Percentiles rank a stretch among this genome's conserved stretches.
phyloP scores from a whole-genome alignment of 495 filamentous ascomycete genomes.

The Neurospora tetrasperma region DNA sequence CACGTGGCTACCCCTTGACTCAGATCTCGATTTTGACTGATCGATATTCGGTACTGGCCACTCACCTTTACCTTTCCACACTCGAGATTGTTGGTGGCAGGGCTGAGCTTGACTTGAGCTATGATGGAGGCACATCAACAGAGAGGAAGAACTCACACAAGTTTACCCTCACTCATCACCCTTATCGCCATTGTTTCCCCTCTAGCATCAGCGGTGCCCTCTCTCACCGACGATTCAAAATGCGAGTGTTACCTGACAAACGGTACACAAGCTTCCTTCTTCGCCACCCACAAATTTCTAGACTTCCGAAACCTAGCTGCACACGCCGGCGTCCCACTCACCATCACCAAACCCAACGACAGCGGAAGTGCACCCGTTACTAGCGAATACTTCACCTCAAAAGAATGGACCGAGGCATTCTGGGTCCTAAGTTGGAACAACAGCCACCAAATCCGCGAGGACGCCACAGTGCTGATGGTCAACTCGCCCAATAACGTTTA shows the following conservation, averaged over 20 bases:
- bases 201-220: conserved; percentile 6
- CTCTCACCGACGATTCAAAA: conserved; percentile 20
- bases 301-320: conserved; percentile 50
- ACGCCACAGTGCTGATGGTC: conserved; percentile 41
- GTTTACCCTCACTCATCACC: conserved; percentile 13
- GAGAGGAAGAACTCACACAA: conserved; percentile 4
- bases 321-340: conserved; percentile 25
- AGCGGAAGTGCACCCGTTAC: conserved; percentile 24
- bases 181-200: conserved; percentile 12
- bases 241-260: conserved; percentile 43
- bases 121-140: conserved; percentile 2
- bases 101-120: neutral
- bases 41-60: neutral
- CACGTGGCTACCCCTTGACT: conserved; percentile 3
- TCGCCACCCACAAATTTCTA: conserved; percentile 54
- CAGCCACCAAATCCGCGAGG: conserved; percentile 19
- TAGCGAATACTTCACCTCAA: conserved; percentile 30
- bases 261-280: conserved; percentile 41
- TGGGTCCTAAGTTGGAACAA: conserved; percentile 54
- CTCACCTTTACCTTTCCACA: neutral
- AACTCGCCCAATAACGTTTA: conserved; percentile 61
- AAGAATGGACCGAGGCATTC: conserved; percentile 31
- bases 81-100: neutral
- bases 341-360: conserved; percentile 21
- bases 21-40: neutral